phyloP scores from a whole-genome alignment of 208 protist genomes.

The Wallacemonas rigidus region DNA sequence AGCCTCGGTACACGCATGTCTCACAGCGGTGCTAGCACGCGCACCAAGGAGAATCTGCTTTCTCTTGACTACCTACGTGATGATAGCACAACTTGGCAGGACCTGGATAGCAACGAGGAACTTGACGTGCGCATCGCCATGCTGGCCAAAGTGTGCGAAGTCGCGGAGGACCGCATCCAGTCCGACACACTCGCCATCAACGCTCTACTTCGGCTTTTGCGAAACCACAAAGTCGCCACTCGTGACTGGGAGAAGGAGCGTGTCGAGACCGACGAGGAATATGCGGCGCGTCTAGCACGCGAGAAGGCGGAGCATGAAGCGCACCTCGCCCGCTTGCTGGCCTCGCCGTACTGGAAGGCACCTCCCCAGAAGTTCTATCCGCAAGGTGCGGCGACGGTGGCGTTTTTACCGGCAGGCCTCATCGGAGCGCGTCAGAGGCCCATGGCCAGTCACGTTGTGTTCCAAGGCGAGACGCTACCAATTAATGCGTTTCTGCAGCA shows the following conservation, averaged over 20 bases:
- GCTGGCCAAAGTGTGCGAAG: constrained; percentile 15
- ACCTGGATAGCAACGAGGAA: constrained; percentile 15
- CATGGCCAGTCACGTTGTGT: constrained; percentile 32
- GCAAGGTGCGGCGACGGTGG: neutral
- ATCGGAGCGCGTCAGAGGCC: neutral
- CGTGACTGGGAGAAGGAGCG: constrained; percentile 12
- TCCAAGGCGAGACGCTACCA: constrained; percentile 41
- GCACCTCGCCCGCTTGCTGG: neutral
- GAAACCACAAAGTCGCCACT: constrained; percentile 4
- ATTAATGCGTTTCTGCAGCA: constrained; percentile 23
- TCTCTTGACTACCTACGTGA: constrained; percentile 6
- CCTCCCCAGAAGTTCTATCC: constrained; percentile 8
- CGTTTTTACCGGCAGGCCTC: constrained; percentile 11
- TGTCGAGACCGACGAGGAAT: constrained; percentile 17
- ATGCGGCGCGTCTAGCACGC: constrained; percentile 2
- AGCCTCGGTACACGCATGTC: neutral
- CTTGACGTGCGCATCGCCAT: constrained; percentile 14
- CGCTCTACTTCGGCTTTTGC: constrained; percentile 38
- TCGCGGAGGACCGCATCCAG: constrained; percentile 28
- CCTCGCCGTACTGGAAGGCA: constrained; percentile 14
- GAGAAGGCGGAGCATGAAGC: constrained; percentile 19
- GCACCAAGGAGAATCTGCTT: constrained; percentile 4
- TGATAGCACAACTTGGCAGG: neutral
- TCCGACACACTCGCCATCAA: constrained; percentile 30
- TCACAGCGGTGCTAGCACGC: neutral